Percentiles rank a stretch among this genome's conserved stretches.
These are phyloP conservation scores for Odonthalia washingtoniensis DNA, from an alignment of 31 red algal species.

Conservation along the genomic window DNA sequence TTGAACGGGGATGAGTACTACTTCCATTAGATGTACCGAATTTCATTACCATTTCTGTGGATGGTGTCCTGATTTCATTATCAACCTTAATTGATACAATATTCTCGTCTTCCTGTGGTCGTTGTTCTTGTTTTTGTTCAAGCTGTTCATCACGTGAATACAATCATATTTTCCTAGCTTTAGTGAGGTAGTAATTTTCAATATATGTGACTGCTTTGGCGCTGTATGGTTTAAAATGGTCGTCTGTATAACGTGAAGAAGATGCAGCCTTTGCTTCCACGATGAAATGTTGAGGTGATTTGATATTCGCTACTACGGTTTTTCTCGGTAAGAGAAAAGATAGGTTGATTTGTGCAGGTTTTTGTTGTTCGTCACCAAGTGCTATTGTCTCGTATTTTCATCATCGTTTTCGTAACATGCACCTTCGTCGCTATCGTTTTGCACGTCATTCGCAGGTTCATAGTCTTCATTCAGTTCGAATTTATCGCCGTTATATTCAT, in stretches of 20 bases:
- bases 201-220: slow-evolving; percentile 58
- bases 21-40: no score
- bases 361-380: no score
- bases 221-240: slow-evolving; percentile 69
- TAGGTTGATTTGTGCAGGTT: slow-evolving; percentile 22
- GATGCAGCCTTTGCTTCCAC: slow-evolving; percentile 72
- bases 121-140: slow-evolving; percentile 7
- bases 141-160: slow-evolving; percentile 12
- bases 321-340: slow-evolving; percentile 30
- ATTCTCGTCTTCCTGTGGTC: background rate
- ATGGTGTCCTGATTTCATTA: background rate
- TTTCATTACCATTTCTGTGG: background rate
- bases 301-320: slow-evolving; percentile 28
- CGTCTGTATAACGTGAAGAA: slow-evolving; percentile 39
- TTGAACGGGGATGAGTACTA: background rate
- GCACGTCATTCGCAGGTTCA: no score
- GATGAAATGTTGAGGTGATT: slow-evolving; percentile 61
- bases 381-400: no score
- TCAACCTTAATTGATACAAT: background rate
- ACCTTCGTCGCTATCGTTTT: no score
- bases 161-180: slow-evolving; percentile 30
- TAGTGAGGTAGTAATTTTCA: slow-evolving; percentile 59
- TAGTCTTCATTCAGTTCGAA: no score
- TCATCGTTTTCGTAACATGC: no score
- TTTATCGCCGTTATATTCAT: no score